Evolutionary conservation across 2,329 filamentous ascomycete species (phyloP).

Genomic region (Neonectria sp.): DNA sequence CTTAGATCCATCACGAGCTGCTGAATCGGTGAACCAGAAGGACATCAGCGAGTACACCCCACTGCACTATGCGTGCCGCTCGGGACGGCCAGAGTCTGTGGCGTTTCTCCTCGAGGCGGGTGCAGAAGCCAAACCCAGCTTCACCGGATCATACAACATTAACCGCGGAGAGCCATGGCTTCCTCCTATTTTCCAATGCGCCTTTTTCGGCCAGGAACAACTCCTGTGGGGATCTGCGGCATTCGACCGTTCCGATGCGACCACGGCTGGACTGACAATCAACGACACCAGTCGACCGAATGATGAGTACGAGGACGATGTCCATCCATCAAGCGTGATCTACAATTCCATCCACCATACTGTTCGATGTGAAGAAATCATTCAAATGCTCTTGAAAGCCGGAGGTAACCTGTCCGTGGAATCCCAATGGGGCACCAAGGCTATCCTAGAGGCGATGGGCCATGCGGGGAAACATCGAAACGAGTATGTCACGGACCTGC

Average conservation of each 20-base stretch:
- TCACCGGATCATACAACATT: background rate
- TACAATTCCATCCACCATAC: conserved; percentile 15
- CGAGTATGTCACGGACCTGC: conserved; percentile 26
- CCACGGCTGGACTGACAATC: background rate
- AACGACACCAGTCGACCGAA: background rate
- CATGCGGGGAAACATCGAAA: conserved; percentile 29
- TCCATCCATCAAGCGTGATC: background rate
- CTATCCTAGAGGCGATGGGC: conserved; percentile 29
- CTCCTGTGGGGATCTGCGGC: conserved; percentile 23
- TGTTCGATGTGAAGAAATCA: conserved; percentile 32
- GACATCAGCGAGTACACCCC: conserved; percentile 32
- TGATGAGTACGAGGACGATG: background rate
- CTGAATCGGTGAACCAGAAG: conserved; percentile 28
- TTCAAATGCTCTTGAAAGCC: conserved; percentile 28
- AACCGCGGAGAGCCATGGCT: conserved; percentile 25
- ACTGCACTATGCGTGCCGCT: conserved; percentile 39
- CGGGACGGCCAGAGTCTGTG: conserved; percentile 32
- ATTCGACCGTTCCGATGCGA: background rate
- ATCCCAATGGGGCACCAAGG: background rate
- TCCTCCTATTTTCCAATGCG: conserved; percentile 39
- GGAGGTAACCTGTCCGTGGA: conserved; percentile 15
- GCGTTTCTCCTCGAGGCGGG: conserved; percentile 33
- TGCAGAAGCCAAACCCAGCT: conserved; percentile 27
- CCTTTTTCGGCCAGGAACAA: conserved; percentile 32
- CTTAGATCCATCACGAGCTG: background rate